These are phyloP conservation scores for Plectosphaerella sp. DNA, from an alignment of 2,329 filamentous ascomycete species.

Conservation along the genomic window DNA sequence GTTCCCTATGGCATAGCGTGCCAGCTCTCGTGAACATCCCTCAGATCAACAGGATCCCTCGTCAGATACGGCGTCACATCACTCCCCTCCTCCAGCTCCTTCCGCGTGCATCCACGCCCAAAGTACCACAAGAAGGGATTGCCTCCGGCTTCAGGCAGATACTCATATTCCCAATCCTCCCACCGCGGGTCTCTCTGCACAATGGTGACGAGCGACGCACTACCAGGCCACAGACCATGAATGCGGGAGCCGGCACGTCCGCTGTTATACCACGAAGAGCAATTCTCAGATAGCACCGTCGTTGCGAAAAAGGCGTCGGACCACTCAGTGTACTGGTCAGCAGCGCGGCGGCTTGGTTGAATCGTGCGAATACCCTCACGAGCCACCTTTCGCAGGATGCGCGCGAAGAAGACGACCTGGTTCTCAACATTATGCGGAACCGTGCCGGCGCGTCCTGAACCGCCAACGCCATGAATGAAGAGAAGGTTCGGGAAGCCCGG, in stretches of 20 bases:
- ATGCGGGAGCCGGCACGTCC: conserved; percentile 57
- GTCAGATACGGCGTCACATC: conserved; percentile 63
- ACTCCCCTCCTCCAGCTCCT: conserved; percentile 48
- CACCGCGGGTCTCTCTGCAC: conserved; percentile 50
- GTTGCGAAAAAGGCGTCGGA: conserved; percentile 49
- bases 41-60: conserved; percentile 49
- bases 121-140: conserved; percentile 59
- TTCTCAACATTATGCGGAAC: conserved; percentile 65
- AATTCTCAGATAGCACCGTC: conserved; percentile 56
- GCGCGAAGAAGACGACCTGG: conserved; percentile 60
- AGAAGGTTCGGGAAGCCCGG: conserved; percentile 66
- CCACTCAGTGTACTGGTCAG: conserved; percentile 62
- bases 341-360: conserved; percentile 48
- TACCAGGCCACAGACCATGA: conserved; percentile 67
- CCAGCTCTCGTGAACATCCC: conserved; percentile 64
- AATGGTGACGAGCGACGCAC: conserved; percentile 56
- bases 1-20: conserved; percentile 40
- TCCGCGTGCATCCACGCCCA: conserved; percentile 62
- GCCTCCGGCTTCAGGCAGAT: conserved; percentile 31
- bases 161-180: conserved; percentile 51
- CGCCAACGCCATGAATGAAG: conserved; percentile 59
- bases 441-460: conserved; percentile 57
- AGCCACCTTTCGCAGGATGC: conserved; percentile 62
- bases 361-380: conserved; percentile 63
- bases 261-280: conserved; percentile 70